Evolutionary conservation across 2,329 filamentous ascomycete genomes (phyloP), one percentile per base, ranked within the genome.

Genomic region (Clonostachys solani): DNA sequence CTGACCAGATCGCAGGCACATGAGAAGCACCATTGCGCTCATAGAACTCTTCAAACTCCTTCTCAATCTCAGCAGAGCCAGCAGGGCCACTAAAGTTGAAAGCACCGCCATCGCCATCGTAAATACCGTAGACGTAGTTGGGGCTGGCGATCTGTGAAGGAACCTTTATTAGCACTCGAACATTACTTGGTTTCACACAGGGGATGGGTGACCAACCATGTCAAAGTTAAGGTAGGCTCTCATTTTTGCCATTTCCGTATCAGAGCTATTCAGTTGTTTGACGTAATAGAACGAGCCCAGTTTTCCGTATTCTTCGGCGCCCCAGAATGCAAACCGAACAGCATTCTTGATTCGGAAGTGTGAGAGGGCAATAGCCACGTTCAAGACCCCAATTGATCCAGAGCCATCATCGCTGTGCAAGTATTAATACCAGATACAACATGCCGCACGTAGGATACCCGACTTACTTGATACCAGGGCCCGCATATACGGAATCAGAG

Each of bases 1-100:
- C 82, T 59, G 79, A 77, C 57, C 89, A 89, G 41, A 78, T 75
- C 18, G 81, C 81, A 29, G 79, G 77, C 1, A 79, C 79, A 51
- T 75, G 81, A 52, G 74, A 72, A 38, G 71, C 60, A 13, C 68
- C 74, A 44, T 75, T 68, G 40, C 60, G 60, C 45, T 61, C 57
- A 57, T 59, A 86, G 64, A 75, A 85, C 19, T 77, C 62, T 54
- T 79, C 71, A 59, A 84, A 85, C 50, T 82, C 69, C 46, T 71
- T 62, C 58, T 81, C 78, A 23, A 83, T 73, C 50, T 84, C 72
- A 15, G 77, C 81, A 9, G 81, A 85, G 1, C 83, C 83, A 47
- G 65, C 69, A 53, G 83, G 69, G 42, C 60, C 67, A 18, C 56
- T 60, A 18, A 71, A 81, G 60, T 83, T 80, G 50, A 84, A 81